Evolutionary conservation across 106 monocot genomes (phyloP), one percentile per base, ranked within the genome.

Genomic region (Acorus calamus): DNA sequence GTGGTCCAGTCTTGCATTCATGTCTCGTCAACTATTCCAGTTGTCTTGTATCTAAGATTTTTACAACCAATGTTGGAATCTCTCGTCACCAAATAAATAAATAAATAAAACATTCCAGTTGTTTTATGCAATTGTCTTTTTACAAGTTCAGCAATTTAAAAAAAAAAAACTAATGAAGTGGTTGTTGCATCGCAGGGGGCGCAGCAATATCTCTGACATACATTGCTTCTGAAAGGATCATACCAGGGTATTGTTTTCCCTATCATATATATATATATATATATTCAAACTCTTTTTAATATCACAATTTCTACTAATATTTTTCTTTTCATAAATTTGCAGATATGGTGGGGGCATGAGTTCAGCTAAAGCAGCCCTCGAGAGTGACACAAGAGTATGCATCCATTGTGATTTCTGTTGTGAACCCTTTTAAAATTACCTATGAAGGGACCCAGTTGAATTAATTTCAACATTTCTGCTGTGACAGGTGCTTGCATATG

Each of bases 291-390:
- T 44, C 6, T 3, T 59, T 56, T 8, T 8, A 11, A n/a, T 49
- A 50, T 4, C 9, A 11, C 11, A 8, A 28, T 69, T 55, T 28
- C 49, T 11, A 28, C 28, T 28, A 28, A 28, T 28, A 28, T 28
- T 28, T 28, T 28, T 28, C 28, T 28, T 28, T 28, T 28, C 28
- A 28, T 28, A 28, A 28, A 28, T 28, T 60, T 57, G 52, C 69
- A 73, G 78, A 48, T 94, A 90, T 79, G 94, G 90, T 68, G 90
- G 94, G 67, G 94, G 94, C 8, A 94, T 94, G 94, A 94, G 90
- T 73, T 94, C 90, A 57, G 90, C 94, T 12, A 90, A 94, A 85
- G 84, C 94, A 48, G 90, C 94, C 2, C 75, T 94, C 4, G 94
- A 90, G 83, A 94, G 94, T 66, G 94, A 94, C 65, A 94, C 94